Percentiles rank a stretch among this genome's conserved stretches.
Conservation (phyloP, 2,329 filamentous ascomycete genomes). For the Monosporascus sp. region DNA sequence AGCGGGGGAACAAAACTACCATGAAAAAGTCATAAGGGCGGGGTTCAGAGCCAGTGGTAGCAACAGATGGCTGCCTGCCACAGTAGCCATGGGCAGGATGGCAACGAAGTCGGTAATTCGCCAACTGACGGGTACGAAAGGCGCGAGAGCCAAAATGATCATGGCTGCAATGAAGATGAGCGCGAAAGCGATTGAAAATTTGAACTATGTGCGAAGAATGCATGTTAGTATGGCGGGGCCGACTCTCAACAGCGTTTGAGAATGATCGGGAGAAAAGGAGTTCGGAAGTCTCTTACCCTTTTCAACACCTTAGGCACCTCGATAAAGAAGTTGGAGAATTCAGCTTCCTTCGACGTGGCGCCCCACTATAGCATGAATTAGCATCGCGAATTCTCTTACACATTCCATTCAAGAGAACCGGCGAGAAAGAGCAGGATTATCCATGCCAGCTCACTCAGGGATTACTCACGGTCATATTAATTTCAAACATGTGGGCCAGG, state of each 20-base stretch:
- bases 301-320: constrained; percentile 75
- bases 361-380: constrained; percentile 50
- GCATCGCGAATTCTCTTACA: not conserved
- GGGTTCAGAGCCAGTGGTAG: constrained; percentile 71
- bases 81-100: constrained; percentile 69
- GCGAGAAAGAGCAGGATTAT: too few relatives aligned
- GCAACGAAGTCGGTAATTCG: constrained; percentile 67
- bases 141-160: constrained; percentile 57
- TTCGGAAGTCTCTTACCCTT: constrained; percentile 54
- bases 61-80: constrained; percentile 64
- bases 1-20: constrained; percentile 38
- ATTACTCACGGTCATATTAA: constrained; percentile 59
- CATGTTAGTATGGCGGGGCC: not conserved
- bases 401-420: not conserved
- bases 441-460: too few relatives aligned
- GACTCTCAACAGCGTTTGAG: constrained; percentile 21
- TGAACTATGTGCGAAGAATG: constrained; percentile 48
- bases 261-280: constrained; percentile 31
- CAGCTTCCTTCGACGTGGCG: constrained; percentile 75
- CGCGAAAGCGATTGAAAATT: constrained; percentile 62
- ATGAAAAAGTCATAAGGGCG: constrained; percentile 75
- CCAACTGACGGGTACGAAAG: constrained; percentile 62
- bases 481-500: constrained; percentile 75
- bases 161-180: constrained; percentile 55
- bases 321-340: constrained; percentile 79